Conservation (phyloP, 768 basidiomycete genomes). For the Hemileccinum impolitum region DNA sequence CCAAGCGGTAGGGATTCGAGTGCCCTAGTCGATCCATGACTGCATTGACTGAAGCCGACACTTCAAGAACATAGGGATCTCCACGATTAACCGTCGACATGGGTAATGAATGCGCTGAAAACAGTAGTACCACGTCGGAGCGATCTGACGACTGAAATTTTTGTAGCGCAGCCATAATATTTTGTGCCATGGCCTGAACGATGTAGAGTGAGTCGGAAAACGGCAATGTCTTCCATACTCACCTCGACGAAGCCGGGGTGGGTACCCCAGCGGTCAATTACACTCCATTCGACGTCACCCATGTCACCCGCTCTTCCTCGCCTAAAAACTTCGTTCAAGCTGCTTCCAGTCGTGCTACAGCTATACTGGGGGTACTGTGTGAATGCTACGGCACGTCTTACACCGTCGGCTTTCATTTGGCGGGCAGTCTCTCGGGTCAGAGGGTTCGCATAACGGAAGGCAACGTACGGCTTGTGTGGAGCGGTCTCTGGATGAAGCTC, state of each 20-base stretch:
- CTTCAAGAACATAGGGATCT: conserved; percentile 95
- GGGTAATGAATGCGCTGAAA: conserved; percentile 96
- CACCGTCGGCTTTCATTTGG: conserved; percentile 87
- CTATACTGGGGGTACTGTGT: conserved; percentile 99
- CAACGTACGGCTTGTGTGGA: conserved; percentile 94
- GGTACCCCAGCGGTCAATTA: conserved; percentile 97
- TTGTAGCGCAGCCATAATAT: conserved; percentile 75
- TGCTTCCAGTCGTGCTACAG: conserved; percentile 97
- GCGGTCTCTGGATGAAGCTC: conserved; percentile 92
- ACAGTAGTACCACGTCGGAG: conserved; percentile 76
- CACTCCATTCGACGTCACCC: conserved; percentile 86
- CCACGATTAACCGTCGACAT: conserved; percentile 99
- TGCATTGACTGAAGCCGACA: conserved; percentile 88
- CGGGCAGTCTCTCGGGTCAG: conserved; percentile 79
- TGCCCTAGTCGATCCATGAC: conserved; percentile 86
- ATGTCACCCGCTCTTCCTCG: conserved; percentile 57
- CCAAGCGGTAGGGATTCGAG: conserved; percentile 85
- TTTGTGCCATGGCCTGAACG: conserved; percentile 82
- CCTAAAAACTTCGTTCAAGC: conserved; percentile 88
- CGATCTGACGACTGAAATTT: conserved; percentile 74
- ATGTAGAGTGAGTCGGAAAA: conserved; percentile 1
- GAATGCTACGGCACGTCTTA: conserved; percentile 90
- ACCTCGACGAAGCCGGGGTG: conserved; percentile 95
- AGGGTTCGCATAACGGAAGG: conserved; percentile 91
- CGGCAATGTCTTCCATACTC: conserved; percentile 19